Conservation (phyloP, 129 eudicot genomes). For the Calendula officinalis region DNA sequence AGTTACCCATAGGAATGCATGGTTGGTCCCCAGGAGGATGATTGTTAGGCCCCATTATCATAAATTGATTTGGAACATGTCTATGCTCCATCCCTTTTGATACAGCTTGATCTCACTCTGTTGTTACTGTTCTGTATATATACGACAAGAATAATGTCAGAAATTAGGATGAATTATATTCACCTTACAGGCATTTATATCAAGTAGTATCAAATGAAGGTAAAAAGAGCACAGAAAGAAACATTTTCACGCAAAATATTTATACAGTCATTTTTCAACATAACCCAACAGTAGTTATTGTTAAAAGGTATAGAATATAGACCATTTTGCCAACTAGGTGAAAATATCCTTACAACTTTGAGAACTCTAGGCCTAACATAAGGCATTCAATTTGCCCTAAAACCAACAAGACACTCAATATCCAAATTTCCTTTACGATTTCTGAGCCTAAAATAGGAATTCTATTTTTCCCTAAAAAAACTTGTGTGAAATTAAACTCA, state of each 20-base stretch:
- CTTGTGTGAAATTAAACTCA: not conserved
- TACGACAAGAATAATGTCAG: constrained; percentile 1
- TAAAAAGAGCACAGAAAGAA: constrained; percentile 4
- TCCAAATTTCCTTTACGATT: not conserved
- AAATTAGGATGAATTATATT: not conserved
- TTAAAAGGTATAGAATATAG: not conserved
- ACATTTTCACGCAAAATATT: constrained; percentile 3
- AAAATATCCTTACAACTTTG: not conserved
- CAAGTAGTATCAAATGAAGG: not conserved
- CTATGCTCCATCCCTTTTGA: constrained; percentile 36
- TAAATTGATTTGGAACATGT: constrained; percentile 21
- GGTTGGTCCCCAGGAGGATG: constrained; percentile 24
- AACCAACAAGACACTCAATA: not conserved
- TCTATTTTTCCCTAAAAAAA: not conserved
- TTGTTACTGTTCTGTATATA: constrained; percentile 17
- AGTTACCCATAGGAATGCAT: constrained; percentile 31
- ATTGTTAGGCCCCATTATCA: constrained; percentile 17
- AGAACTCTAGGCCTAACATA: not conserved
- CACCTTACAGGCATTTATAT: constrained; percentile 4
- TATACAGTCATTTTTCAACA: not conserved
- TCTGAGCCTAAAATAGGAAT: not conserved
- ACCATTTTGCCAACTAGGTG: not conserved
- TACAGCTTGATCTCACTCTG: constrained; percentile 10
- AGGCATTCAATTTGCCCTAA: not conserved
- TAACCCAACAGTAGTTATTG: not conserved